Evolutionary conservation across 192 early-diverging fungal genomes (phyloP).

Genomic region (Phycomyces nitens): DNA sequence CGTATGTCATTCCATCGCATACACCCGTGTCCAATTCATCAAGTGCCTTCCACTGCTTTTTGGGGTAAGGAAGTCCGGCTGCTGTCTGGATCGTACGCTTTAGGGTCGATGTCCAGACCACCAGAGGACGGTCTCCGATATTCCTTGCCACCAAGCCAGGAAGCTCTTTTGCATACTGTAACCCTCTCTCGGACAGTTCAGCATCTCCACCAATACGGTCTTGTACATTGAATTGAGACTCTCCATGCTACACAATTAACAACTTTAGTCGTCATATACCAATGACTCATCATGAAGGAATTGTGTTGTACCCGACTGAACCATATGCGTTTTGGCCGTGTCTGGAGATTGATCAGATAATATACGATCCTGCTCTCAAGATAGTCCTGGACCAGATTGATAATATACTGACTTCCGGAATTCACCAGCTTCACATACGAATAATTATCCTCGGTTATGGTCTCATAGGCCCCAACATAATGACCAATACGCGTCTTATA

Average conservation of each 20-base stretch:
- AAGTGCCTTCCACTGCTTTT: slow-evolving; percentile 93
- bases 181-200: slow-evolving; percentile 79
- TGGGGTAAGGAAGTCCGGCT: slow-evolving; percentile 72
- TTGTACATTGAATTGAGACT: slow-evolving; percentile 87
- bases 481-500: slow-evolving; percentile 71
- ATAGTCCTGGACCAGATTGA: slow-evolving; percentile 92
- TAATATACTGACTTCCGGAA: slow-evolving; percentile 83
- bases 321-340: slow-evolving; percentile 84
- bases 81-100: slow-evolving; percentile 90
- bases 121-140: slow-evolving; percentile 68
- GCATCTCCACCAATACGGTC: slow-evolving; percentile 95
- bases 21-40: slow-evolving; percentile 97
- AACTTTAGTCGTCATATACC: slow-evolving; percentile 6
- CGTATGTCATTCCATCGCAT: slow-evolving; percentile 97
- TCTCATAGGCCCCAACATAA: slow-evolving; percentile 85
- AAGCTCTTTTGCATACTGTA: slow-evolving; percentile 77
- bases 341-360: slow-evolving; percentile 98
- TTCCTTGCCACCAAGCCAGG: slow-evolving; percentile 75
- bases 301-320: slow-evolving; percentile 59
- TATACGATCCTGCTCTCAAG: slow-evolving; percentile 94
- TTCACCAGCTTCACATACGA: slow-evolving; percentile 94
- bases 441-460: slow-evolving; percentile 65
- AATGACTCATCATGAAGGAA: not conserved
- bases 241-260: slow-evolving; percentile 67
- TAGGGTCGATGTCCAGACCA: slow-evolving; percentile 95